These are phyloP conservation scores for Saturnispora silvae DNA, from an alignment of 805 yeast genomes.

Conservation along the genomic window DNA sequence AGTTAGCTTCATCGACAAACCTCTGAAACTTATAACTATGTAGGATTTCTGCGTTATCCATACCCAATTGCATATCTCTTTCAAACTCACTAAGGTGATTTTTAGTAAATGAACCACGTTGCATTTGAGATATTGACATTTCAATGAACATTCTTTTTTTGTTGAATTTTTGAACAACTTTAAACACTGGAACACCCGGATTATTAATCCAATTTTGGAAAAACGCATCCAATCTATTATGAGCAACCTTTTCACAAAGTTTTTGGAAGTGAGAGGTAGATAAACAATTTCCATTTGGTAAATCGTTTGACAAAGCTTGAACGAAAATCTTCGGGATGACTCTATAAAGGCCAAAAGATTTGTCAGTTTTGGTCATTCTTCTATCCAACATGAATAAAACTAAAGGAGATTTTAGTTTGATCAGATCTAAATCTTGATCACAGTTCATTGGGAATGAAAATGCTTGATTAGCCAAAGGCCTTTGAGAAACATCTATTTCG, in stretches of 20 bases:
- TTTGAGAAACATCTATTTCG: constrained; percentile 62
- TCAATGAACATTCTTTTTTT: constrained; percentile 90
- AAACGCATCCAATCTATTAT: constrained; percentile 68
- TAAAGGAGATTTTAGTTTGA: constrained; percentile 74
- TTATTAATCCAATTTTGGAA: constrained; percentile 92
- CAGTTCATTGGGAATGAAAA: constrained; percentile 51
- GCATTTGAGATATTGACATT: constrained; percentile 88
- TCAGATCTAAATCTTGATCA: constrained; percentile 53
- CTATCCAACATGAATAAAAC: constrained; percentile 77
- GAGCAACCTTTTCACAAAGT: constrained; percentile 91
- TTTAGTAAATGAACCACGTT: constrained; percentile 36
- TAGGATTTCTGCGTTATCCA: constrained; percentile 1
- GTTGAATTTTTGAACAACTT: constrained; percentile 86
- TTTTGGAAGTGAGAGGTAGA: constrained; percentile 81
- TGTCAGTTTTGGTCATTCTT: constrained; percentile 92
- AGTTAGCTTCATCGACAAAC: constrained; percentile 36
- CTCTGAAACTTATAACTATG: constrained; percentile 23
- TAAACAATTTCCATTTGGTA: constrained; percentile 60
- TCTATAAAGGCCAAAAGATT: constrained; percentile 83
- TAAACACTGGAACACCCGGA: constrained; percentile 78
- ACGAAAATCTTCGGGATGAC: constrained; percentile 84
- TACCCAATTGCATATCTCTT: constrained; percentile 3
- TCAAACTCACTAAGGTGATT: constrained; percentile 14
- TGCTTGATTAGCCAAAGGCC: constrained; percentile 70
- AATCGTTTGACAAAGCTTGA: constrained; percentile 93